A percentile compares a stretch with the other conserved stretches of the same genome.
Evolutionary conservation across 257 asterid genomes (phyloP).

Genomic region (Nicotiana attenuata): DNA sequence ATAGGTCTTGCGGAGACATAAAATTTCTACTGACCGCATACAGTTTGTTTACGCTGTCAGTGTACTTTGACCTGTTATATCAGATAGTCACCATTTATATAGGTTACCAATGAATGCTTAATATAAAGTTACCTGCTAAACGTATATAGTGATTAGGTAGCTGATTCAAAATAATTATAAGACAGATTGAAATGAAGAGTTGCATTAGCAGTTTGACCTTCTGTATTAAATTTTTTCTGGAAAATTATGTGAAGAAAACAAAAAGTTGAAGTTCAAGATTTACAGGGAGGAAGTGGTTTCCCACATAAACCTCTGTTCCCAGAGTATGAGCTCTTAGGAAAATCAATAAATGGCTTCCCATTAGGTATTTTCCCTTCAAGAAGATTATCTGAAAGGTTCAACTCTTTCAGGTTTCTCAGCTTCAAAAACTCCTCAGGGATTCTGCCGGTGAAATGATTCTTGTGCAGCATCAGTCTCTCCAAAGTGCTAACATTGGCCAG

Average conservation of each 20-base stretch:
- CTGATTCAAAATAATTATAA: not conserved
- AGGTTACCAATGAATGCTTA: too few species aligned
- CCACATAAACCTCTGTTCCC: conserved; percentile 65
- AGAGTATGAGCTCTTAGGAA: conserved; percentile 38
- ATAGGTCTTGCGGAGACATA: not conserved
- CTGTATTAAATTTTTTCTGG: not conserved
- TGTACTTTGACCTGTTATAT: not conserved
- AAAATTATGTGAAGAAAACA: not conserved
- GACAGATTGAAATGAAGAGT: not conserved
- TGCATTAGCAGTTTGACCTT: not conserved
- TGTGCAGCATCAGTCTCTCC: conserved; percentile 53
- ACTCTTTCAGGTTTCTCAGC: conserved; percentile 38
- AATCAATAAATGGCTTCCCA: conserved; percentile 51
- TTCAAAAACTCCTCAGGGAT: conserved; percentile 45
- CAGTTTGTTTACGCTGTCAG: not conserved
- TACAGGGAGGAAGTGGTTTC: conserved; percentile 50
- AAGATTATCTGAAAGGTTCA: conserved; percentile 45
- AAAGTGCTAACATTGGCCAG: conserved; percentile 35
- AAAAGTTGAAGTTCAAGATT: conserved; percentile 15
- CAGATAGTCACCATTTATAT: not conserved
- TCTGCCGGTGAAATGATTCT: conserved; percentile 44
- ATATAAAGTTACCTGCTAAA: not conserved
- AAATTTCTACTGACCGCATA: not conserved
- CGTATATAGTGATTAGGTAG: not conserved
- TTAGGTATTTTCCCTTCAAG: conserved; percentile 53